Base-by-base conservation (phyloP, 2,329 filamentous ascomycete species). In the Aspergillus sp. region DNA sequence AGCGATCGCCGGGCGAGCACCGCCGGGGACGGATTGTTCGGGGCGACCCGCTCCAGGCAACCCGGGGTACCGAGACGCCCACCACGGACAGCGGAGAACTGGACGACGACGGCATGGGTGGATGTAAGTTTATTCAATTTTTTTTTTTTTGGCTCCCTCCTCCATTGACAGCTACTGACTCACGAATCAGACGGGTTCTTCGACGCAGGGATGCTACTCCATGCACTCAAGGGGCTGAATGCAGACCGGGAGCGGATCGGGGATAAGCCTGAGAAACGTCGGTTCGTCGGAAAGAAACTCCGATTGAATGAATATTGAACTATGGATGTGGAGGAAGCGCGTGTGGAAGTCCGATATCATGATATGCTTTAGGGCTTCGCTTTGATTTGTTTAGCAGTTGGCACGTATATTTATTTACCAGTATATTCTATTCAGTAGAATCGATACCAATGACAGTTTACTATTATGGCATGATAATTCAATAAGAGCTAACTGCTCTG, bases 131-230 rank as follows among this genome's bases (percentile, higher is more conserved):
- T 61, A 31, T 49, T 7, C 26, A 20, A 20, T 20, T 20, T 20
- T 20, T 20, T 1, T 58, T 60, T 61, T 32, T 52, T 55, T 54
- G 59, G 16, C 24, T 5, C 4, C 9, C 20, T 55, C n/a, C 22
- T 26, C 22, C 18, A 20, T 12, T 47, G 45, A 9, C 45, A 20
- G 20, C 45, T 64, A 32, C 66, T 67, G 57, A 66, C 65, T 49
- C 32, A 49, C 4, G 6, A 49, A 53, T 26, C 72, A 96, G 93
- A 97, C 81, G 94, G 94, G 32, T 97, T 98, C 82, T 98, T 98
- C 78, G 94, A 98, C 73, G 92, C 94, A 0, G 94, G 94, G 14
- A 96, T 97, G 92, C 85, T 97, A 5, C 82, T 95, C 24, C 91
- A 96, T 74, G 92, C 92, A 1, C 85, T 96, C 59, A 93, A 93